These are phyloP conservation scores for Endoconidiophora polonica DNA, from an alignment of 2,329 filamentous ascomycete species.

Conservation along the genomic window DNA sequence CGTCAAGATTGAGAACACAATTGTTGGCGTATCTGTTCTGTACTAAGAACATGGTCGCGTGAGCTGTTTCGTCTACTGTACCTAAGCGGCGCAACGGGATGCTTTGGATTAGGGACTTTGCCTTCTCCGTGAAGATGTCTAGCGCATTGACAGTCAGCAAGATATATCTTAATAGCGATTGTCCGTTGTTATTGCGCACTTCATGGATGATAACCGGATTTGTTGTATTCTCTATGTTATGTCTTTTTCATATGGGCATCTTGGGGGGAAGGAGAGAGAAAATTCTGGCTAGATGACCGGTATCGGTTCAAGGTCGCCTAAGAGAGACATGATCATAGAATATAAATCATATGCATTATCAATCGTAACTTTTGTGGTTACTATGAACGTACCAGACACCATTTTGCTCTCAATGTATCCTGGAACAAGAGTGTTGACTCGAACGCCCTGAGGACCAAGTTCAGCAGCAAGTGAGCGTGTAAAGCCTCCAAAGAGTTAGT, in stretches of 20 bases:
- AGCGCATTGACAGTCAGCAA: too few relatives aligned
- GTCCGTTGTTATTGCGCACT: too few relatives aligned
- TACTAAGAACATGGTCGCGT: slow-evolving; percentile 63
- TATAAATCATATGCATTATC: not conserved
- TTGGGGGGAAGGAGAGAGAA: too few relatives aligned
- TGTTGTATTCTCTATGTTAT: too few relatives aligned
- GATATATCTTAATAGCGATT: too few relatives aligned
- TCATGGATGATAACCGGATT: too few relatives aligned
- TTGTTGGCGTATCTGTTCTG: slow-evolving; percentile 74
- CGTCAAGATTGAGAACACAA: slow-evolving; percentile 71
- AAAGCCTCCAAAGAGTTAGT: slow-evolving; percentile 32
- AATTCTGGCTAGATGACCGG: too few relatives aligned
- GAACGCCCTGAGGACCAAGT: slow-evolving; percentile 41
- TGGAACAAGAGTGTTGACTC: slow-evolving; percentile 67
- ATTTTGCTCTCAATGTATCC: slow-evolving; percentile 73
- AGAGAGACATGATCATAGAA: not conserved
- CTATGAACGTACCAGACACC: slow-evolving; percentile 42
- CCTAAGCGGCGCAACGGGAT: slow-evolving; percentile 42
- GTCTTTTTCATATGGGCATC: too few relatives aligned
- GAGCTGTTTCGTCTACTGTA: slow-evolving; percentile 54
- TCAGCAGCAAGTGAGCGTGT: slow-evolving; percentile 51
- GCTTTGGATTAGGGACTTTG: not conserved
- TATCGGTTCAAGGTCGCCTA: not conserved
- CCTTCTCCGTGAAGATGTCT: slow-evolving; percentile 5
- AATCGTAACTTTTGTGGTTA: not conserved